Conservation (phyloP, 257 asterid species). For the Lycium barbarum region DNA sequence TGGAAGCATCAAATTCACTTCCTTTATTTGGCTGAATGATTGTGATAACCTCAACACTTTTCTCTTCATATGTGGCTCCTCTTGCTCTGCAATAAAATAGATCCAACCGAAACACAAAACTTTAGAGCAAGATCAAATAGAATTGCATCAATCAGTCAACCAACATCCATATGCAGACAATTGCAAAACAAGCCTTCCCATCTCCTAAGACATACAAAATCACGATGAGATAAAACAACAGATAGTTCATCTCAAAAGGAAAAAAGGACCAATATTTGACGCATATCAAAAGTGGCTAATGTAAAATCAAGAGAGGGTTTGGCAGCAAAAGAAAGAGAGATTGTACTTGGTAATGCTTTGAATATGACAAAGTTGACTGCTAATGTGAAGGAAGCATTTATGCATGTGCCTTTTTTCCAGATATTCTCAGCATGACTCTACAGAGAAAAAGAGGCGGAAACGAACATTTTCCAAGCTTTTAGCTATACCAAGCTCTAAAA, state of each 20-base stretch:
- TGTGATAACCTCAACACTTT: slow-evolving; percentile 79
- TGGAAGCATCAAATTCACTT: slow-evolving; percentile 77
- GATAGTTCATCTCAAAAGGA: neutral
- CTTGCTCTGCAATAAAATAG: slow-evolving; percentile 60
- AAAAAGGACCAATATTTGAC: neutral
- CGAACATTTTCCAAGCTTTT: neutral
- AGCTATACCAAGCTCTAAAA: neutral
- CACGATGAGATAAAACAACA: neutral
- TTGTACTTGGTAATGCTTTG: neutral
- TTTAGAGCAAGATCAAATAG: neutral
- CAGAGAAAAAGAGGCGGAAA: neutral
- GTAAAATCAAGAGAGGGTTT: neutral
- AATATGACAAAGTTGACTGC: neutral
- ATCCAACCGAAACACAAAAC: neutral
- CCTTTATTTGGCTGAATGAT: slow-evolving; percentile 76
- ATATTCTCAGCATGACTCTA: neutral
- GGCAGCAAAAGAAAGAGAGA: neutral
- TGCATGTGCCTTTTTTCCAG: neutral
- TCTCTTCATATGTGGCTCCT: slow-evolving; percentile 77
- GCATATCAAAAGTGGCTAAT: neutral
- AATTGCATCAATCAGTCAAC: neutral
- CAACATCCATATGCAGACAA: neutral
- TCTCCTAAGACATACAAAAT: neutral
- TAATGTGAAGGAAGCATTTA: neutral
- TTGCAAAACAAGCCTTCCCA: neutral